A percentile compares a stretch with the other conserved stretches of the same genome.
phyloP scores from a whole-genome alignment of 192 early-diverging fungal species.

The Funneliformis mosseae region DNA sequence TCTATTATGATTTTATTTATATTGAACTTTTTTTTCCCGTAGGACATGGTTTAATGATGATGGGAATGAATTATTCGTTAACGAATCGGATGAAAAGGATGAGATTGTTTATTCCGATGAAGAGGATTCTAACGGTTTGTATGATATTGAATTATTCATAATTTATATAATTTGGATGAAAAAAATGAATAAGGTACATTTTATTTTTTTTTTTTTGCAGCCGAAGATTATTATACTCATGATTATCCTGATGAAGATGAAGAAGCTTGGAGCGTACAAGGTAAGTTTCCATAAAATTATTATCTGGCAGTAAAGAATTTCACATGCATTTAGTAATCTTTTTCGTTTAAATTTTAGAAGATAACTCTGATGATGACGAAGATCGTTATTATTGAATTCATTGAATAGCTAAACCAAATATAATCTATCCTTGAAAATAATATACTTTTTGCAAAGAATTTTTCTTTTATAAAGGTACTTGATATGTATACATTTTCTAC shows the following conservation, averaged over 20 bases:
- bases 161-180: not conserved
- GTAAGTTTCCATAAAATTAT: not conserved
- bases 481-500: not conserved
- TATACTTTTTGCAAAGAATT: no score
- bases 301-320: not conserved
- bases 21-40: not conserved
- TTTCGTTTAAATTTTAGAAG: not conserved
- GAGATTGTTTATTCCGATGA: constrained; percentile 40
- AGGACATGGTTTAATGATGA: constrained; percentile 55
- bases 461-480: not conserved
- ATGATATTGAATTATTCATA: not conserved
- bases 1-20: constrained; percentile 4
- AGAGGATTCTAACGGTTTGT: constrained; percentile 62
- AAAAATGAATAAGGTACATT: not conserved
- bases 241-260: constrained; percentile 81
- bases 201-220: constrained; percentile 44
- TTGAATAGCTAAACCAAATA: no score
- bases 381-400: no score
- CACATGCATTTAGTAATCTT: not conserved
- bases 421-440: no score
- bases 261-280: constrained; percentile 29
- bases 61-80: constrained; percentile 42
- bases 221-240: constrained; percentile 79
- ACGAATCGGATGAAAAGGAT: constrained; percentile 45
- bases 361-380: not conserved